phyloP scores from a whole-genome alignment of 148 eudicot species.

The Polygonum maritimum region DNA sequence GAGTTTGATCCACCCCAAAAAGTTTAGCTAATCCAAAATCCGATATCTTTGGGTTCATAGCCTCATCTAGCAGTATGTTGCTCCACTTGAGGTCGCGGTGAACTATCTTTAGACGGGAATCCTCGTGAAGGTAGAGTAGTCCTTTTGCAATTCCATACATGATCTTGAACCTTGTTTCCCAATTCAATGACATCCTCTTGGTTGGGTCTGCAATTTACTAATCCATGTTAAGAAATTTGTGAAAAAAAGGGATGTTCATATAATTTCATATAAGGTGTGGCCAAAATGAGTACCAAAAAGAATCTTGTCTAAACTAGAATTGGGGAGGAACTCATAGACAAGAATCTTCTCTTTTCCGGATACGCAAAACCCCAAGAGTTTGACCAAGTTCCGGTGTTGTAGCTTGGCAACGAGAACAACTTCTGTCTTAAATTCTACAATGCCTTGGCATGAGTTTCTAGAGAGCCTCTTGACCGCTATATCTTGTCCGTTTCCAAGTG shows the following conservation, averaged over 20 bases:
- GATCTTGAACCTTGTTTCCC: constrained; percentile 2
- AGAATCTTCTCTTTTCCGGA: constrained; percentile 14
- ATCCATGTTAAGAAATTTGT: neutral
- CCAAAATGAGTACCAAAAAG: constrained; percentile 14
- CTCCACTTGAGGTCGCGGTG: neutral
- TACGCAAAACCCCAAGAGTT: constrained; percentile 13
- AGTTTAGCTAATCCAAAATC: neutral
- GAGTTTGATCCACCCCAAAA: neutral
- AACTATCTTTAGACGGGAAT: neutral
- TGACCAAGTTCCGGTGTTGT: constrained; percentile 21
- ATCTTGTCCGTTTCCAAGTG: constrained; percentile 9
- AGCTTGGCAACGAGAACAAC: constrained; percentile 12
- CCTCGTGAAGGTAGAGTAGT: constrained; percentile 11
- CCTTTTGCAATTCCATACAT: constrained; percentile 9
- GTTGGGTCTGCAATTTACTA: neutral
- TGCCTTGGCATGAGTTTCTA: constrained; percentile 14
- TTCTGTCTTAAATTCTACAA: constrained; percentile 12
- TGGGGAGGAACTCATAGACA: constrained; percentile 19
- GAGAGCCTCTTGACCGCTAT: constrained; percentile 22
- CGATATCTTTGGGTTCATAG: constrained; percentile 14
- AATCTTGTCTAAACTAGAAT: constrained; percentile 12
- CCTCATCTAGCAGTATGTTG: neutral
- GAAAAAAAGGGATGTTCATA: neutral
- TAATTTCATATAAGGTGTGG: neutral
- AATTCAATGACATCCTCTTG: neutral